Evolutionary conservation across 257 asterid genomes (phyloP), one percentile per base, ranked within the genome.

Genomic region (Coffea canephora): DNA sequence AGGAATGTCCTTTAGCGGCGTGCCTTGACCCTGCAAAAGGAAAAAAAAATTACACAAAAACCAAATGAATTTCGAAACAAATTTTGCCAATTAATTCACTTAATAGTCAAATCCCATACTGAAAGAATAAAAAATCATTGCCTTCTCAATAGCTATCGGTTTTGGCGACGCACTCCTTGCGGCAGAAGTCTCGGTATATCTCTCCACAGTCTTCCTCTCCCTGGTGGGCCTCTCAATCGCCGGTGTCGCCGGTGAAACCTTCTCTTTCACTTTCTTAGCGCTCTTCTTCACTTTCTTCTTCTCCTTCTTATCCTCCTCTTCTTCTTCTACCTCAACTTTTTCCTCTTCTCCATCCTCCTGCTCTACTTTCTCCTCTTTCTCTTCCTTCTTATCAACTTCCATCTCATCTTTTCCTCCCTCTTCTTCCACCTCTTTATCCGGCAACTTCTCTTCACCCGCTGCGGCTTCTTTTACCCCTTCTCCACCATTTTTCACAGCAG

Each of bases 1-100:
- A n/a, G 98, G 98, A 85, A 94, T 94, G 79, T 91, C 98, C 85
- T 86, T 94, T 3, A 94, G 96, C 69, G 86, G 90, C 5, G 90
- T 89, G 15, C 99, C 99, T 82, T 79, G 88, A 65, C 99, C 99
- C 98, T 94, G 89, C 68, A 81, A 9, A 54, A 78, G 34, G 5
- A 69, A 57, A 82, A 8, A 46, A 79, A 54, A 52, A 62, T 61
- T 48, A 31, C 18, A 71, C 12, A 25, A 61, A 52, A 43, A 0
- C 25, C 12, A 48, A 27, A 73, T 73, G 27, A 73, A 6, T 73
- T 61, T 23, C 41, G 41, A 59, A 3, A 3, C 55, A 55, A 48
- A 2, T 39, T 15, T 15, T 54, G 9, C 70, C 55, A 49, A 52
- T 59, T 13, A 52, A 46, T 12, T 71, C 43, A 71, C 62, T 57